A percentile compares a stretch with the other conserved stretches of the same genome.
Evolutionary conservation across 768 basidiomycete species (phyloP).

Genomic region (Rhizopogon rudus): DNA sequence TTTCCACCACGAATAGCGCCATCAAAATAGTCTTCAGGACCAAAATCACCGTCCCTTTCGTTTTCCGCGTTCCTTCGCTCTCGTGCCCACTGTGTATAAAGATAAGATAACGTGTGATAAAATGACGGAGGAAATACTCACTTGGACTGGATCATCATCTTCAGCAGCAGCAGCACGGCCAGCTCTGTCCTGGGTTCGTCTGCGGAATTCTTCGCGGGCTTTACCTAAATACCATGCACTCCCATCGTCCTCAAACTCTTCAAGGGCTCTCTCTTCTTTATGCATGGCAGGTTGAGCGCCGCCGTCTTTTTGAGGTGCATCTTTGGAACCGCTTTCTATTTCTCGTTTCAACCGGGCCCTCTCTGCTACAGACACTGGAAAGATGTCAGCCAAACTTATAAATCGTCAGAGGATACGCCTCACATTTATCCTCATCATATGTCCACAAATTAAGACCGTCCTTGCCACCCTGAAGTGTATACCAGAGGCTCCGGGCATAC

Average conservation of each 20-base stretch:
- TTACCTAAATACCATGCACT: constrained; percentile 81
- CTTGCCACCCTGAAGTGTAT: constrained; percentile 67
- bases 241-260: constrained; percentile 42
- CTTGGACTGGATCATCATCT: constrained; percentile 74
- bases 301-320: constrained; percentile 5
- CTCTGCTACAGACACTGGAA: constrained; percentile 23
- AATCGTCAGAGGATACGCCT: background rate
- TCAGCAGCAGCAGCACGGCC: constrained; percentile 30
- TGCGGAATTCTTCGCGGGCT: constrained; percentile 72
- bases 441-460: constrained; percentile 67
- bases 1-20: constrained; percentile 54
- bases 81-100: constrained; percentile 60
- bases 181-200: constrained; percentile 42
- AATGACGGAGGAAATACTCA: constrained; percentile 22
- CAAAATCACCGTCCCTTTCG: constrained; percentile 69
- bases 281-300: background rate
- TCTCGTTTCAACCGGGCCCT: constrained; percentile 16
- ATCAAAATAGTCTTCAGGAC: constrained; percentile 82
- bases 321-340: constrained; percentile 16
- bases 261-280: constrained; percentile 21
- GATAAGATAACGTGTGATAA: constrained; percentile 1
- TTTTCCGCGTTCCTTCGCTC: constrained; percentile 67
- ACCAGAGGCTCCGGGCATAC: constrained; percentile 80
- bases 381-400: background rate
- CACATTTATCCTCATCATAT: constrained; percentile 44